A percentile compares a stretch with the other conserved stretches of the same genome.
phyloP scores from a whole-genome alignment of 805 yeast genomes.

The Teunomyces funiuensis region DNA sequence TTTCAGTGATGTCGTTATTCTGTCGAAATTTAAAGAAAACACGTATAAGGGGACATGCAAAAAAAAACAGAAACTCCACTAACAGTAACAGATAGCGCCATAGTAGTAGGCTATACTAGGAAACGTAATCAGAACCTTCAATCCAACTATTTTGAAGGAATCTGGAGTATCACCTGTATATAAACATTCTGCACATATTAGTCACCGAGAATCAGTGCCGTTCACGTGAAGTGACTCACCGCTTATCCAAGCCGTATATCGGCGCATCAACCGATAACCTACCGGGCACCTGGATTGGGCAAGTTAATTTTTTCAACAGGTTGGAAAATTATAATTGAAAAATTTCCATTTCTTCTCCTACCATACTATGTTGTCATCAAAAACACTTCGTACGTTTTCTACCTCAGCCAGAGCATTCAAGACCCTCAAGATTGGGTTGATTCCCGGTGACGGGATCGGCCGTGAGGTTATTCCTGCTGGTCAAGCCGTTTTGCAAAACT shows the following conservation, averaged over 20 bases:
- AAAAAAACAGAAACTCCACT: too few relatives aligned
- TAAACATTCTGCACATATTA: too few relatives aligned
- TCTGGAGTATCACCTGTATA: too few relatives aligned
- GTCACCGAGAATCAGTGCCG: background rate
- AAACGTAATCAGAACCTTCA: too few relatives aligned
- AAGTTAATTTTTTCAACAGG: conserved; percentile 2
- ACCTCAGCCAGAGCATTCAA: conserved; percentile 31
- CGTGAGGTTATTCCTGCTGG: conserved; percentile 98
- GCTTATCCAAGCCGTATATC: conserved; percentile 4
- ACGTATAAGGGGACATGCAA: too few relatives aligned
- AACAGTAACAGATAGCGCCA: too few relatives aligned
- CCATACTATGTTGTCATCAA: conserved; percentile 19
- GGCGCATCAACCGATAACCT: conserved; percentile 5
- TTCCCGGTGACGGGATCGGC: conserved; percentile 99
- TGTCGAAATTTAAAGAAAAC: too few relatives aligned
- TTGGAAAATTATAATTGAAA: background rate
- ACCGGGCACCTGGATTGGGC: conserved; percentile 5
- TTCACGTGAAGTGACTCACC: conserved; percentile 11
- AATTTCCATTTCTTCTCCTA: background rate
- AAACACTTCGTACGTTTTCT: conserved; percentile 32
- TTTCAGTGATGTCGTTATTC: too few relatives aligned
- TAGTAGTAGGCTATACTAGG: too few relatives aligned
- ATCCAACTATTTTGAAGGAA: too few relatives aligned
- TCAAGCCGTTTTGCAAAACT: conserved; percentile 75
- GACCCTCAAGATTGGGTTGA: conserved; percentile 56